These are phyloP conservation scores for Cerrena zonata DNA, from an alignment of 1,284 basidiomycete species.

Conservation along the genomic window DNA sequence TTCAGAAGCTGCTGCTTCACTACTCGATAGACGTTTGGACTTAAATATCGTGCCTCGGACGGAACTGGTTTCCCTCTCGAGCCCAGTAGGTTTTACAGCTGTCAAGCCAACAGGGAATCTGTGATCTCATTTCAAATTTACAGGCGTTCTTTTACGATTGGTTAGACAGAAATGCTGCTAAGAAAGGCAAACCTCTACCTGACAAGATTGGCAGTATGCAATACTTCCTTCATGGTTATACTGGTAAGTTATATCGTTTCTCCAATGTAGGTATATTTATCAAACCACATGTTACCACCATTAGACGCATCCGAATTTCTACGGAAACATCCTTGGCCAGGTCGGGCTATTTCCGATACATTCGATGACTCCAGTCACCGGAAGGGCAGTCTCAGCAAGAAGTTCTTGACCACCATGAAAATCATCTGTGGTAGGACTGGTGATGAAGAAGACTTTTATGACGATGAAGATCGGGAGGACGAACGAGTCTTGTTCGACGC, in stretches of 20 bases:
- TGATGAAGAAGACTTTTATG: slow-evolving; percentile 59
- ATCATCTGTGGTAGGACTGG: slow-evolving; percentile 78
- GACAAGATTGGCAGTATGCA: slow-evolving; percentile 90
- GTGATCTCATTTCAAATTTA: no score
- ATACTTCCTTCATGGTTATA: slow-evolving; percentile 79
- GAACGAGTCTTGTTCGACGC: slow-evolving; percentile 60
- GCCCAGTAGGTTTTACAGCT: slow-evolving; percentile 47
- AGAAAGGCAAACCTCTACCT: slow-evolving; percentile 75
- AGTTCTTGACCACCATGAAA: slow-evolving; percentile 60
- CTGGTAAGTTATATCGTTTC: slow-evolving; percentile 40
- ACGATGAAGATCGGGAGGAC: slow-evolving; percentile 65
- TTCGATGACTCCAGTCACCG: slow-evolving; percentile 77
- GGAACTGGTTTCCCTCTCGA: slow-evolving; percentile 76
- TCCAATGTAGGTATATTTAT: not conserved
- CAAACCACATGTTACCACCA: slow-evolving; percentile 1
- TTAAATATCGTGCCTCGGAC: slow-evolving; percentile 83
- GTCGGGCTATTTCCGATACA: slow-evolving; percentile 75
- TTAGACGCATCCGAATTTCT: slow-evolving; percentile 84
- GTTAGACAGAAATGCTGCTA: slow-evolving; percentile 71
- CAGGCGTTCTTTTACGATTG: slow-evolving; percentile 90
- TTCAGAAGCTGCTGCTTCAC: slow-evolving; percentile 79
- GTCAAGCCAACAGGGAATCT: no score
- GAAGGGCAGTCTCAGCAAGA: slow-evolving; percentile 57
- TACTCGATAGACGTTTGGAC: slow-evolving; percentile 72
- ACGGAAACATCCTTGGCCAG: slow-evolving; percentile 82